phyloP scores from a whole-genome alignment of 768 basidiomycete genomes.

The Leucosporidium creatinivorum region DNA sequence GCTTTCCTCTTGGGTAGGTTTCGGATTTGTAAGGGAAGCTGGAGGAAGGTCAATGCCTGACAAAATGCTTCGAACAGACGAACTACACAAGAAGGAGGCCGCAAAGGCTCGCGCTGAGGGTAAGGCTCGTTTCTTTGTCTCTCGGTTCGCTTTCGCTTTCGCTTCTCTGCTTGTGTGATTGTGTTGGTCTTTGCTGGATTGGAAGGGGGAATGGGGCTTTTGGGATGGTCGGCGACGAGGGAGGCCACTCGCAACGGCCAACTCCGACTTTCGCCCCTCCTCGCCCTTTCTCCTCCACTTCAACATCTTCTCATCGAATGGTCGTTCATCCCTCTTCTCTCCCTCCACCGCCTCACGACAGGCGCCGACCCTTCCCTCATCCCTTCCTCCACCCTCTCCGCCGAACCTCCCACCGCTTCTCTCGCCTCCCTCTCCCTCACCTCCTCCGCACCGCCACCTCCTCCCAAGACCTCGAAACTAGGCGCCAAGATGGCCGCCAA shows the following conservation, averaged over 20 bases:
- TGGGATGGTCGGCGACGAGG: too few species aligned
- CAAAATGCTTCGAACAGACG: slow-evolving; percentile 48
- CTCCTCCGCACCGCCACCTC: too few species aligned
- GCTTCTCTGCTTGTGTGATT: slow-evolving; percentile 37
- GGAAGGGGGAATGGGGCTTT: too few species aligned
- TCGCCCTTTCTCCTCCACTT: slow-evolving; percentile 4
- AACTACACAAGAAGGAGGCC: slow-evolving; percentile 56
- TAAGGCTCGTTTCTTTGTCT: slow-evolving; percentile 46
- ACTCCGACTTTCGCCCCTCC: slow-evolving; percentile 20
- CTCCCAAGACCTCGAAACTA: too few species aligned
- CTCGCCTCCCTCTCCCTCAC: too few species aligned
- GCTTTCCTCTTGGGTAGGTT: slow-evolving; percentile 65
- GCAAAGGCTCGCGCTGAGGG: slow-evolving; percentile 70
- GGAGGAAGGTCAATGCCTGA: neutral
- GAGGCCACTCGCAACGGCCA: too few species aligned
- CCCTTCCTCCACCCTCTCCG: too few species aligned
- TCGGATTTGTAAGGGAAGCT: neutral
- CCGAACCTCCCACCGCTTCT: too few species aligned
- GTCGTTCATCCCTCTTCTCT: neutral
- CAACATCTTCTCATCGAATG: neutral
- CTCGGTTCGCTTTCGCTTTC: slow-evolving; percentile 33
- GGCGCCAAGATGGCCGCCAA: too few species aligned
- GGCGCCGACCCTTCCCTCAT: too few species aligned
- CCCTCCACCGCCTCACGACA: neutral
- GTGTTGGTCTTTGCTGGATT: slow-evolving; percentile 33